Conservation (phyloP, 108 stramenopile genomes). For the Nannochloropsis salina region DNA sequence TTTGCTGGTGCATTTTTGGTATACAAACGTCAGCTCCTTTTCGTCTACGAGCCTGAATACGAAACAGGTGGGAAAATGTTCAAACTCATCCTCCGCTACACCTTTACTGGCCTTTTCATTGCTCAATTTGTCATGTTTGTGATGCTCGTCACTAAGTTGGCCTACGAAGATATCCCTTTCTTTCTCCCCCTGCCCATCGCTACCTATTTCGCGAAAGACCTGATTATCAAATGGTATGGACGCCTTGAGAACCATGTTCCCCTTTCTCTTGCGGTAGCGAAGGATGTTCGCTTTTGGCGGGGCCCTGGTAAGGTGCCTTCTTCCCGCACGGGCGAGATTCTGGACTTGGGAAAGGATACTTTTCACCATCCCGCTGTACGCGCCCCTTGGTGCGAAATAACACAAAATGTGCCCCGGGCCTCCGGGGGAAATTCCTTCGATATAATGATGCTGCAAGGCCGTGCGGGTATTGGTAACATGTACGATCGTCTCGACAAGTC, state of each 20-base stretch:
- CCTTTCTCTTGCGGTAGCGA: constrained; percentile 2
- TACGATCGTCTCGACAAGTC: not conserved
- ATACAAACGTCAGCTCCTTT: constrained; percentile 58
- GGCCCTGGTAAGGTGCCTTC: not conserved
- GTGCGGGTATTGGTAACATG: not conserved
- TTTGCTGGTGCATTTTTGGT: constrained; percentile 46
- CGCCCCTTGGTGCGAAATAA: constrained; percentile 7
- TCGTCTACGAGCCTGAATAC: constrained; percentile 55
- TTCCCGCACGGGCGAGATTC: constrained; percentile 17
- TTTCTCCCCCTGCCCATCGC: constrained; percentile 36
- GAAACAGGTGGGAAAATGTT: constrained; percentile 54
- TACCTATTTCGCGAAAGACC: constrained; percentile 36
- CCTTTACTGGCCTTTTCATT: constrained; percentile 47
- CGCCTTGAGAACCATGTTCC: not conserved
- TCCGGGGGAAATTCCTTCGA: not conserved
- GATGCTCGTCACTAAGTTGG: constrained; percentile 49
- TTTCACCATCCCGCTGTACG: constrained; percentile 1
- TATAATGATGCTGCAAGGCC: not conserved
- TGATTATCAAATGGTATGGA: constrained; percentile 9
- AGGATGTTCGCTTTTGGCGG: constrained; percentile 11
- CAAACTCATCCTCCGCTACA: constrained; percentile 47
- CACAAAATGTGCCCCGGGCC: constrained; percentile 4
- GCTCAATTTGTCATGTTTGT: constrained; percentile 51
- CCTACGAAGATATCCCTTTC: constrained; percentile 39
- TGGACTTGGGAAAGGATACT: not conserved